phyloP scores from a whole-genome alignment of 2,329 filamentous ascomycete species.

The Penicillium sp. region DNA sequence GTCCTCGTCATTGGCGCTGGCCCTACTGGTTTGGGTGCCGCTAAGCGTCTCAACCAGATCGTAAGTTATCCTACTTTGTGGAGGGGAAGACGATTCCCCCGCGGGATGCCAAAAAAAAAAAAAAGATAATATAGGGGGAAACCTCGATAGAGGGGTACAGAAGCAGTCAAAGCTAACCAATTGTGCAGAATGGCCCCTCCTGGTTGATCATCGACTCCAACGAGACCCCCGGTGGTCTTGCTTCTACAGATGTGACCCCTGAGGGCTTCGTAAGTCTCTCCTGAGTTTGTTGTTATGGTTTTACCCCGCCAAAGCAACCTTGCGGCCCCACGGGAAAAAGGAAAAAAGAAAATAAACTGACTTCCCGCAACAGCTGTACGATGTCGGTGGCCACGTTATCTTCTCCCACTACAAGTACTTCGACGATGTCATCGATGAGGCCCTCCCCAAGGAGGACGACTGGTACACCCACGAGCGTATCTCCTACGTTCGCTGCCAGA shows the following conservation, averaged over 20 bases:
- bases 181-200: conserved; percentile 71
- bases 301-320: not conserved
- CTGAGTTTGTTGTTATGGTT: not conserved
- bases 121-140: conserved; percentile 16
- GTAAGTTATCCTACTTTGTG: conserved; percentile 50
- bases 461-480: conserved; percentile 98
- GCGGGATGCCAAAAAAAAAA: conserved; percentile 3
- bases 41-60: conserved; percentile 94
- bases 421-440: conserved; percentile 97
- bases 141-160: conserved; percentile 17
- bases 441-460: conserved; percentile 85
- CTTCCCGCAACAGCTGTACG: conserved; percentile 72
- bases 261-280: conserved; percentile 84
- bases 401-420: conserved; percentile 99
- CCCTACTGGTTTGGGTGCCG: conserved; percentile 93
- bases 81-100: conserved; percentile 1
- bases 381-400: conserved; percentile 96
- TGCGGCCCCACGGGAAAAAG: not conserved
- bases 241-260: conserved; percentile 87
- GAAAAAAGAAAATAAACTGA: conserved; percentile 11
- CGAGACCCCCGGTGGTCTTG: conserved; percentile 88
- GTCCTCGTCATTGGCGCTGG: conserved; percentile 97
- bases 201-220: conserved; percentile 95
- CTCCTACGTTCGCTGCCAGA: conserved; percentile 97
- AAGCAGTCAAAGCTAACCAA: conserved; percentile 21